A percentile compares a stretch with the other conserved stretches of the same genome.
Evolutionary conservation across 257 asterid species (phyloP).

Genomic region (Fraxinus anomala): DNA sequence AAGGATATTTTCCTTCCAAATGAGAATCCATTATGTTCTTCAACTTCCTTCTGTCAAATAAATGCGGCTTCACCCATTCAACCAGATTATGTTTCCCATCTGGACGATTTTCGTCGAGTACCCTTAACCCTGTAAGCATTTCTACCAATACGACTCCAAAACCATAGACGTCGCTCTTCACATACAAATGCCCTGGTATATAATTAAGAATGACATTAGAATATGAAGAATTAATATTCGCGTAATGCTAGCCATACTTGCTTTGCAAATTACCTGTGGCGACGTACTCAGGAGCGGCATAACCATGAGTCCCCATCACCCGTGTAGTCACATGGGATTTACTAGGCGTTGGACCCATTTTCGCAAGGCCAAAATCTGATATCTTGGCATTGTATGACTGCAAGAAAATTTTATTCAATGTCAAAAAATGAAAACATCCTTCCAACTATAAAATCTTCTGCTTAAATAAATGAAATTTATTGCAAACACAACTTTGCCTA

Average conservation of each 20-base stretch:
- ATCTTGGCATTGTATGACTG: constrained; percentile 57
- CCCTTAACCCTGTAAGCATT: constrained; percentile 55
- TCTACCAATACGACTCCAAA: constrained; percentile 57
- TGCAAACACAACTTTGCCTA: no score
- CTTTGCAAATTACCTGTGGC: constrained; percentile 46
- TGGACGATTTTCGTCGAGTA: constrained; percentile 49
- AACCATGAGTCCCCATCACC: constrained; percentile 57
- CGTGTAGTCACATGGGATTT: constrained; percentile 53
- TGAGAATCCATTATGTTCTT: constrained; percentile 50
- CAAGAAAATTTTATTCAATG: background rate
- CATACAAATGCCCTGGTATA: constrained; percentile 55
- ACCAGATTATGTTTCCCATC: constrained; percentile 38
- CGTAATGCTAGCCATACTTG: background rate
- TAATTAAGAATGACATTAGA: constrained; percentile 22
- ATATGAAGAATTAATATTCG: background rate
- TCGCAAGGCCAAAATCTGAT: constrained; percentile 60
- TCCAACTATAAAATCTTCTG: background rate
- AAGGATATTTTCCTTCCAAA: constrained; percentile 46
- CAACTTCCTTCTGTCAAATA: constrained; percentile 50
- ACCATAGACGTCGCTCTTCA: constrained; percentile 61
- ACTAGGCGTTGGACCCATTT: constrained; percentile 54
- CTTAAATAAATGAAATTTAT: background rate
- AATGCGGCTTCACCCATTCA: constrained; percentile 58
- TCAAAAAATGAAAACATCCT: background rate
- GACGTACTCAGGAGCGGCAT: constrained; percentile 59